These are phyloP conservation scores for Dactylis glomerata DNA, from an alignment of 176 grass and related monocot genomes.

Conservation along the genomic window DNA sequence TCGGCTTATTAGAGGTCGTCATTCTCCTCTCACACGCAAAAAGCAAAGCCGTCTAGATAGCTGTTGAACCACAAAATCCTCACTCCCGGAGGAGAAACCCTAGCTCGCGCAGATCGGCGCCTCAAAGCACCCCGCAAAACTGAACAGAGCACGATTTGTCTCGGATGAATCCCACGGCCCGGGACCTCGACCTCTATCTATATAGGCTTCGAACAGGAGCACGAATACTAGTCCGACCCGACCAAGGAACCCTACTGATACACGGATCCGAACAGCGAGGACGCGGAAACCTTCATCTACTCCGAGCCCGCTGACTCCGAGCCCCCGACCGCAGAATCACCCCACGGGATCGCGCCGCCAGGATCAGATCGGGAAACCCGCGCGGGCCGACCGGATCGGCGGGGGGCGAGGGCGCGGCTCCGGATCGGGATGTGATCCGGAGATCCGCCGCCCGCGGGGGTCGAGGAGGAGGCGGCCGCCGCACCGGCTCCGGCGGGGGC, in stretches of 20 bases:
- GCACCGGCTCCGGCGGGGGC: neutral
- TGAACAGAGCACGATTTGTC: neutral
- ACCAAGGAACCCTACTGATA: neutral
- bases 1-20: constrained; percentile 41
- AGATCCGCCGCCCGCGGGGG: constrained; percentile 27
- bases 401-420: neutral
- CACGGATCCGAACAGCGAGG: constrained; percentile 1
- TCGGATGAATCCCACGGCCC: neutral
- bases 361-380: constrained; percentile 18
- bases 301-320: neutral
- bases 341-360: neutral
- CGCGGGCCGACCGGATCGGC: neutral
- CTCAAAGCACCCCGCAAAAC: neutral
- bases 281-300: neutral
- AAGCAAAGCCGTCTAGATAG: neutral
- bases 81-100: neutral
- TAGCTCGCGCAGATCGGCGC: neutral
- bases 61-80: neutral
- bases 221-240: constrained; percentile 4
- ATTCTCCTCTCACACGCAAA: constrained; percentile 19
- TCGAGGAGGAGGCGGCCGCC: neutral
- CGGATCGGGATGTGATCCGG: neutral
- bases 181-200: neutral
- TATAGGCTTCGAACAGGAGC: neutral
- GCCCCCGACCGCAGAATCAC: neutral